Base-by-base conservation (phyloP, 2,329 filamentous ascomycete species). In the Aureobasidium pullulans region DNA sequence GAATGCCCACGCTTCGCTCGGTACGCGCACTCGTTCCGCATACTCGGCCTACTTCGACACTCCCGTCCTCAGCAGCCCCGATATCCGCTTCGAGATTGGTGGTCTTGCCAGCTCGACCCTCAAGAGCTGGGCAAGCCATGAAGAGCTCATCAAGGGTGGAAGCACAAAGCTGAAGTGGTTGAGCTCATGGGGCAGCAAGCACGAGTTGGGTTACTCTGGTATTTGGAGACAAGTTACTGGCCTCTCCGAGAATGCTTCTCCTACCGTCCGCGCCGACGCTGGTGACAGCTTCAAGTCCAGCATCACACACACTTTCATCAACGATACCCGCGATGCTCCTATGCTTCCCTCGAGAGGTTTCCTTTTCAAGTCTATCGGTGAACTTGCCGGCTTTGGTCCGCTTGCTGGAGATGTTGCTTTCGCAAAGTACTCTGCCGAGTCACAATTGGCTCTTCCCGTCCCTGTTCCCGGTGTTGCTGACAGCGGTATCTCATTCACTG, bases 81-180 rank as follows among this genome's bases (percentile, higher is more conserved):
- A 96, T 69, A 77, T 90, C 67, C 83, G 87, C 62, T 78, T 91
- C 62, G 87, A 93, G 65, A 68, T 96, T 62, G 92, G 96, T 65
- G 91, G 83, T 1, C 78, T 96, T 46, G 86, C 88, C 9, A 96
- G 89, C 63, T 86, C 90, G 46, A 95, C 90, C 0, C 83, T 93
- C 63, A 96, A 97, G 75, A 83, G 86, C 11, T 97, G 90, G 89
- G 91, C 94, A 23, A 94, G 89, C 64, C 93, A 99, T 70, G 93
- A 97, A 67, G 93, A 99, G 74, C 85, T 87, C 3, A 76, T 95
- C 19, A 89, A 87, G 68, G 91, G 92, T 15, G 90, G 83, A 19
- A 86, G 84, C 66, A 77, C 88, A 11, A 91, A 89, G 64, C 79
- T 96, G 42, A 84, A 85, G 40, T 97, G 89, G 88, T 74, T 86